Evolutionary conservation across 2,329 filamentous ascomycete genomes (phyloP).

Genomic region (Ophiocordyceps sinensis): DNA sequence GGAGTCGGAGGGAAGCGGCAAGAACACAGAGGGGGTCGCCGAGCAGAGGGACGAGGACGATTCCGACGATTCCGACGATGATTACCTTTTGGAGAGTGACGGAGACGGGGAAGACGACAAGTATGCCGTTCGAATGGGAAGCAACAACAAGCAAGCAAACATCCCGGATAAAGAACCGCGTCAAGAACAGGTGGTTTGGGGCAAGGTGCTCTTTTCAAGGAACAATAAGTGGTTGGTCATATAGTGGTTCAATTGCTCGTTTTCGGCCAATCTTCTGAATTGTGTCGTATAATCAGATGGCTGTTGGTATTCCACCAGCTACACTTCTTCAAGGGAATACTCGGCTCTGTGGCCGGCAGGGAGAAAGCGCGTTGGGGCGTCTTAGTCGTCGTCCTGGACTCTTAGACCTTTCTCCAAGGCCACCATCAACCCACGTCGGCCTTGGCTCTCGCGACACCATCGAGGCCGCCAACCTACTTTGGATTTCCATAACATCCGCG

Average conservation of each 20-base stretch:
- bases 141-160: neutral
- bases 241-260: neutral
- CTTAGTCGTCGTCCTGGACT: too few relatives aligned
- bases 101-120: neutral
- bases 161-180: neutral
- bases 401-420: too few relatives aligned
- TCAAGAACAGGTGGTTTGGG: neutral
- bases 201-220: neutral
- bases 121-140: neutral
- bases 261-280: too few relatives aligned
- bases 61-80: neutral
- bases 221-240: neutral
- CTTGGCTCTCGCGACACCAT: neutral
- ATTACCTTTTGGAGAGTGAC: neutral
- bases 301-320: too few relatives aligned
- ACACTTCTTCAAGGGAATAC: too few relatives aligned
- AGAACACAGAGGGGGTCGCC: neutral
- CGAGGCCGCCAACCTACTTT: neutral
- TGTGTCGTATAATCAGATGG: too few relatives aligned
- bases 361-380: too few relatives aligned
- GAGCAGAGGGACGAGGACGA: neutral
- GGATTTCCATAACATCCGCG: neutral
- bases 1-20: neutral
- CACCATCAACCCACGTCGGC: neutral
- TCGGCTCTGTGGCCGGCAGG: too few relatives aligned